Conservation (phyloP, 192 early-diverging fungal species). For the Backusella parvicylindrica region DNA sequence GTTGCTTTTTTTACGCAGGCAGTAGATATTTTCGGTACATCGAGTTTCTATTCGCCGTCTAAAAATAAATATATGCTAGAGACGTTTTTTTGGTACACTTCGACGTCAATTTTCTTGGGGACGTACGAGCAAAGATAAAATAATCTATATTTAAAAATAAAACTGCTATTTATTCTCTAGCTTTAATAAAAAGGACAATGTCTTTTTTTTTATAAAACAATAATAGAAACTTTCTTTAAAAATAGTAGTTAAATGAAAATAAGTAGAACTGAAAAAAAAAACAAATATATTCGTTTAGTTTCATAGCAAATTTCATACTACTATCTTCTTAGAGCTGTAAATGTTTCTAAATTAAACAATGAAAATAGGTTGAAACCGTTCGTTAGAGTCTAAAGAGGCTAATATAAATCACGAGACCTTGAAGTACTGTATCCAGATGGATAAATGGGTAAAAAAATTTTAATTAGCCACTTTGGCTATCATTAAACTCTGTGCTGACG, state of each 20-base stretch:
- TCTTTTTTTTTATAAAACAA: background rate
- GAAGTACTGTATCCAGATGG: background rate
- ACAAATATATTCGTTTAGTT: background rate
- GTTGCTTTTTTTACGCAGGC: conserved; percentile 2
- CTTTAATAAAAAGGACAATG: background rate
- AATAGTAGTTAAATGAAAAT: background rate
- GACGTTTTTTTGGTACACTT: background rate
- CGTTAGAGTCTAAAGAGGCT: background rate
- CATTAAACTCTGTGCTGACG: background rate
- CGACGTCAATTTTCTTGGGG: background rate
- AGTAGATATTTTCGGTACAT: background rate
- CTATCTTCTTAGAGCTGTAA: background rate
- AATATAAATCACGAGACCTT: background rate
- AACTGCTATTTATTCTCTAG: background rate
- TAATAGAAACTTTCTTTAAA: background rate
- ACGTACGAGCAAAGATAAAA: background rate
- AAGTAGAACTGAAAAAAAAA: background rate
- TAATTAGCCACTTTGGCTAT: background rate
- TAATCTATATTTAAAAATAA: background rate
- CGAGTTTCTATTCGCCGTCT: conserved; percentile 6
- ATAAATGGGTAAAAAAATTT: background rate
- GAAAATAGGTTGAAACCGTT: background rate
- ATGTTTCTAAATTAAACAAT: background rate
- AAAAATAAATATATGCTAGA: background rate
- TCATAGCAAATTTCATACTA: background rate